These are phyloP conservation scores for Picea sitchensis DNA, from an alignment of 75 land plant genomes.

Conservation along the genomic window DNA sequence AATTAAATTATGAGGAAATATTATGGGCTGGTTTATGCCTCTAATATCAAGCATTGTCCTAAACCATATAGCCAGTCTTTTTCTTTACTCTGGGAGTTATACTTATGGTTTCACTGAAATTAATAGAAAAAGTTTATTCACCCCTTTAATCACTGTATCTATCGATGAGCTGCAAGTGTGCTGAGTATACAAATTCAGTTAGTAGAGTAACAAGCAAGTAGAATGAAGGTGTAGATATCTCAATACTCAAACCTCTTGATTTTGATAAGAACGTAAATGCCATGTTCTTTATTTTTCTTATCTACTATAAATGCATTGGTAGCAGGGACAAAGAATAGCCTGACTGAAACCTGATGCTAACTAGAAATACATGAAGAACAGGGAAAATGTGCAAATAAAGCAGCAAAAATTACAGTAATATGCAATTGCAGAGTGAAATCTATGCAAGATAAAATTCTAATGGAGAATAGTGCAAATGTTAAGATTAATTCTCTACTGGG, in stretches of 20 bases:
- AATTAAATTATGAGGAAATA: background rate
- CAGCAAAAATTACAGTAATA: no score
- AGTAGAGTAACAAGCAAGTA: background rate
- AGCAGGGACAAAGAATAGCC: background rate
- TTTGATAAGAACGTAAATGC: background rate
- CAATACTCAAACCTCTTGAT: background rate
- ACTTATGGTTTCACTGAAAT: background rate
- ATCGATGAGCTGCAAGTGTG: background rate
- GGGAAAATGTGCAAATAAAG: background rate
- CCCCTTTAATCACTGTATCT: background rate
- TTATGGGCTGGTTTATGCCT: background rate
- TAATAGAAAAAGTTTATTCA: background rate
- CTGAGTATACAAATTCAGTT: background rate
- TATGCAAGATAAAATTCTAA: no score
- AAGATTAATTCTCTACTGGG: no score
- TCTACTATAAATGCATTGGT: background rate
- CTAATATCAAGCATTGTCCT: background rate
- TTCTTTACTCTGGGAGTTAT: background rate
- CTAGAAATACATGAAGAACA: background rate
- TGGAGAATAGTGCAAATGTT: no score
- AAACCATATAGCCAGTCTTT: background rate
- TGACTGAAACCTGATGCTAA: background rate
- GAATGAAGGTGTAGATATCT: background rate
- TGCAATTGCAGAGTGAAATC: no score
- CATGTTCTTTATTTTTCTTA: background rate